A percentile compares a stretch with the other conserved stretches of the same genome.
Evolutionary conservation across 148 eudicot genomes (phyloP).

Genomic region (Fagopyrum esculentum): DNA sequence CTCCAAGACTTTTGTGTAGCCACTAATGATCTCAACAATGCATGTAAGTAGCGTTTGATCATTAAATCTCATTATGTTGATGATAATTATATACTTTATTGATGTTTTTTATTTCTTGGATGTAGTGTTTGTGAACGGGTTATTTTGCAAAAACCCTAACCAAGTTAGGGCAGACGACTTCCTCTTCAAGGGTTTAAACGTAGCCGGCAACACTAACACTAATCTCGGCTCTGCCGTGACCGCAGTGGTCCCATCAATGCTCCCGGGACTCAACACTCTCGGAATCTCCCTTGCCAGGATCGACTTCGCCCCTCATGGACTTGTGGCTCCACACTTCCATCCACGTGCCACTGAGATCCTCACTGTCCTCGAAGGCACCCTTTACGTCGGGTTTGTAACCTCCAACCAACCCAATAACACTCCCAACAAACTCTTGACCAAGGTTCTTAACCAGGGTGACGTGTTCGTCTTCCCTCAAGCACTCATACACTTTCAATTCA

Average conservation of each 20-base stretch:
- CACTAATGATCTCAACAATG: neutral
- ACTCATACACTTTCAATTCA: conserved; percentile 19
- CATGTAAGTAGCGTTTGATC: neutral
- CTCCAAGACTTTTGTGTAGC: conserved; percentile 9
- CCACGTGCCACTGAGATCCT: neutral
- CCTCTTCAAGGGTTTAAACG: neutral
- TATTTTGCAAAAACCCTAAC: neutral
- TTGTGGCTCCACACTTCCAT: conserved; percentile 13
- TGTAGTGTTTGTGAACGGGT: conserved; percentile 7
- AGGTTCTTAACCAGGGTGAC: conserved; percentile 21
- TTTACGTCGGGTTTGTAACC: neutral
- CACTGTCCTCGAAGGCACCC: neutral
- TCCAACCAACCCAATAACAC: conserved; percentile 11
- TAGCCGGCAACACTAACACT: neutral
- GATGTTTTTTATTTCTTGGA: too few species aligned
- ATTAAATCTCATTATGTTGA: neutral
- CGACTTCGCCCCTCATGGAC: conserved; percentile 10
- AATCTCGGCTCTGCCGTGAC: neutral
- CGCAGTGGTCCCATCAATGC: neutral
- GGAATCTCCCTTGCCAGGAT: neutral
- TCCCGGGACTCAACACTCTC: conserved; percentile 1
- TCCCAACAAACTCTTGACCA: conserved; percentile 14
- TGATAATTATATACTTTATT: neutral
- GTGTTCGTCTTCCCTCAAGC: conserved; percentile 21
- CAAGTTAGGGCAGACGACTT: conserved; percentile 5